Base-by-base conservation (phyloP, 1,139 yeast species). In the Magnusiomyces sp. region DNA sequence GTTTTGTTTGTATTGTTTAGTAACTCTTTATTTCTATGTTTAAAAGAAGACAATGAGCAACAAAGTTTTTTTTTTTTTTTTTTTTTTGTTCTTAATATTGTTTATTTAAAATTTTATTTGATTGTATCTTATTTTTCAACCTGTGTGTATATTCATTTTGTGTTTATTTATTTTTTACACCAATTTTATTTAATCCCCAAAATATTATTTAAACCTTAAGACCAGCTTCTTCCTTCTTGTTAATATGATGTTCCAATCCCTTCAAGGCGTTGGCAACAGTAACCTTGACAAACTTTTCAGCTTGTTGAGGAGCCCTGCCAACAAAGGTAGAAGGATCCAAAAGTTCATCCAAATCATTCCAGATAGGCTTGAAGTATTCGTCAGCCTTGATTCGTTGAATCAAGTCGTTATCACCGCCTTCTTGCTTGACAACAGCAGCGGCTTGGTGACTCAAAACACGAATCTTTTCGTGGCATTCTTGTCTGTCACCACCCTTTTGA, bases 281-380 rank as follows among this genome's bases (percentile, higher is more conserved):
- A 53, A 78, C 79, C 55, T 80, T 78, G 60, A 92, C 83, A 65
- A 92, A 92, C 72, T 90, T 90, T 67, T 86, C 95, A 52, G 96
- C 88, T 73, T 92, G 99, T 71, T 90, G 85, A 45, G 98, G 97
- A 53, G 99, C 98, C 70, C 99, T 86, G 60, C 99, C 99, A 47
- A 90, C 95, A 67, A 92, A 92, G 36, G 99, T 92, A 27, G 83
- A 73, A 56, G 99, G 97, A 62, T 92, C 90, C 63, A 92, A 77
- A 62, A 92, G 77, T 20, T 69, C 58, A 58, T 86, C 96, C 65
- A 92, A 77, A 49, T 92, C 88, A 55, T 65, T 71, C 87, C 95
- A 86, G 60, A 92, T 84, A 53, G 98, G 98, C 66, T 80, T 74
- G 73, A 92, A 92, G 74, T 89, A 92, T 54, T 77, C 75, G 53